Percentiles rank a stretch among this genome's conserved stretches.
phyloP scores from a whole-genome alignment of 192 early-diverging fungal genomes.

The Borealophlyctis nickersoniae region DNA sequence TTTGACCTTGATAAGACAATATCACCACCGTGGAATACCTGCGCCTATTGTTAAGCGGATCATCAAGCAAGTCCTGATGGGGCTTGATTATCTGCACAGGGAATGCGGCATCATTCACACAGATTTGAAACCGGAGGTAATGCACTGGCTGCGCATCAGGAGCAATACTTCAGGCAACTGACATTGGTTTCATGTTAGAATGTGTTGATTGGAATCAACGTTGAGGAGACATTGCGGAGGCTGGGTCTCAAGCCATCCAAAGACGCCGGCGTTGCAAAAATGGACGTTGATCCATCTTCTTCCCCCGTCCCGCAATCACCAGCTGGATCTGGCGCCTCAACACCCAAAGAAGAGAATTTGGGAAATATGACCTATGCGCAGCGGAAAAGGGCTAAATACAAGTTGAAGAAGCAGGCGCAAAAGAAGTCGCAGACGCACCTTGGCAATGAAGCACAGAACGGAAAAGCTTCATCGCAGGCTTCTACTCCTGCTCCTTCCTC shows the following conservation, averaged over 20 bases:
- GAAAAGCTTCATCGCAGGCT: conserved; percentile 3
- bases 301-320: background rate
- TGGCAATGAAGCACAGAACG: background rate
- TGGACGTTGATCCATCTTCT: conserved; percentile 21
- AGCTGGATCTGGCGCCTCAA: conserved; percentile 11
- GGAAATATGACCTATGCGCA: conserved; percentile 44
- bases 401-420: conserved; percentile 37
- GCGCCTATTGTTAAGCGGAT: conserved; percentile 85
- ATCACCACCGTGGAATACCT: conserved; percentile 82
- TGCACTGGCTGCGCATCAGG: background rate
- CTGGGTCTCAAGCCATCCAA: conserved; percentile 38
- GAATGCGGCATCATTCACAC: conserved; percentile 97
- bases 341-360: conserved; percentile 6
- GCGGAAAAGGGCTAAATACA: conserved; percentile 56
- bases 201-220: conserved; percentile 89
- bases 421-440: conserved; percentile 2
- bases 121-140: conserved; percentile 90
- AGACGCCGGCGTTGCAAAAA: background rate
- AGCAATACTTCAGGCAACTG: background rate
- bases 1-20: conserved; percentile 80
- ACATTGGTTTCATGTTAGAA: conserved; percentile 59
- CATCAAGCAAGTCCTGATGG: conserved; percentile 83
- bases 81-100: conserved; percentile 90
- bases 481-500: conserved; percentile 3
- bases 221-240: conserved; percentile 71